Percentiles rank a stretch among this genome's conserved stretches.
Evolutionary conservation across 768 basidiomycete species (phyloP).

Genomic region (Psilocybe sp.): DNA sequence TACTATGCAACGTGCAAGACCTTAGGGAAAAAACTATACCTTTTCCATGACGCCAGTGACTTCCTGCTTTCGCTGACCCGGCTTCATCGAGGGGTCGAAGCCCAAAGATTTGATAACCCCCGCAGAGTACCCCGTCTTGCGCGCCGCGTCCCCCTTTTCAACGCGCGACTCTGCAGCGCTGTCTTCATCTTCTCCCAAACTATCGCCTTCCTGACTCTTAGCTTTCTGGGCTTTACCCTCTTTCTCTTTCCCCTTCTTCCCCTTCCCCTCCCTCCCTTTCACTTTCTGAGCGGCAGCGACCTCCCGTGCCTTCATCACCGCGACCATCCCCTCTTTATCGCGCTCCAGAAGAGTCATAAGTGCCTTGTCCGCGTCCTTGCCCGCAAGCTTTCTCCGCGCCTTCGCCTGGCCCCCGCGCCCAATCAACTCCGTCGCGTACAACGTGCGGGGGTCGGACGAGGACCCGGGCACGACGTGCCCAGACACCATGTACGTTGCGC

Average conservation of each 20-base stretch:
- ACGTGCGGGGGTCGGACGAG: conserved; percentile 31
- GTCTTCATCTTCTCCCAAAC: conserved; percentile 13
- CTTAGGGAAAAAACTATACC: conserved; percentile 34
- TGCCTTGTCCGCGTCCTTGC: conserved; percentile 57
- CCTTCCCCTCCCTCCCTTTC: conserved; percentile 17
- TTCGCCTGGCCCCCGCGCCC: conserved; percentile 81
- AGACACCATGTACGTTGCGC: conserved; percentile 75
- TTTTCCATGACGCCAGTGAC: conserved; percentile 50
- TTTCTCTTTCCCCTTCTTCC: conserved; percentile 8
- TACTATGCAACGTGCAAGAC: not conserved
- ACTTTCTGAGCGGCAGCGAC: conserved; percentile 16
- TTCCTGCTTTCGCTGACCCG: conserved; percentile 40
- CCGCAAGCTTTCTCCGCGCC: conserved; percentile 59
- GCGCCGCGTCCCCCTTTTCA: conserved; percentile 4
- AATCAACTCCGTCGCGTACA: conserved; percentile 66
- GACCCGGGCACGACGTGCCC: conserved; percentile 69
- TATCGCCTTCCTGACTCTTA: conserved; percentile 9
- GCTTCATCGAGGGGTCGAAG: conserved; percentile 71
- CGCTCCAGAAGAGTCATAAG: conserved; percentile 59
- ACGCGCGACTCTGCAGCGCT: conserved; percentile 7
- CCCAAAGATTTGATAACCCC: conserved; percentile 68
- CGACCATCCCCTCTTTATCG: conserved; percentile 68
- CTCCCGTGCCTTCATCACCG: conserved; percentile 60
- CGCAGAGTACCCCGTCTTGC: conserved; percentile 51
- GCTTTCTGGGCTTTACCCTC: conserved; percentile 6